These are phyloP conservation scores for Fusarium tuaranense DNA, from an alignment of 2,329 filamentous ascomycete genomes.

Conservation along the genomic window DNA sequence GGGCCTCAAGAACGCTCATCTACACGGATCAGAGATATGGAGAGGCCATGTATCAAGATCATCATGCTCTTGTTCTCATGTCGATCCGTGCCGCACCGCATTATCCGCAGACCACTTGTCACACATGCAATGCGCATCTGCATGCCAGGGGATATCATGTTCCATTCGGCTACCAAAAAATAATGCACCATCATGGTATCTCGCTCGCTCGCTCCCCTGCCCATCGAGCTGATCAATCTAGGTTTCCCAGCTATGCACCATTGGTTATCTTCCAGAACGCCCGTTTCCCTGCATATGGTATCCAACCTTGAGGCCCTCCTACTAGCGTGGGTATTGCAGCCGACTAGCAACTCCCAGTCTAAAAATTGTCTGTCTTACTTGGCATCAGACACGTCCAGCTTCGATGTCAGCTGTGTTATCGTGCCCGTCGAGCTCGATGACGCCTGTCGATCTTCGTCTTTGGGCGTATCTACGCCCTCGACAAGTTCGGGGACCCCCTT, in stretches of 20 bases:
- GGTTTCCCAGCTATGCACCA: not conserved
- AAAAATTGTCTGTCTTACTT: not conserved
- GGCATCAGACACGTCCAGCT: conserved; percentile 33
- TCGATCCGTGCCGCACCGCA: not conserved
- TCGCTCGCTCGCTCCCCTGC: conserved; percentile 3
- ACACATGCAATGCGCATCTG: not conserved
- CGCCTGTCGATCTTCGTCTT: conserved; percentile 13
- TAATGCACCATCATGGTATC: conserved; percentile 7
- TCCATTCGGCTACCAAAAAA: not conserved
- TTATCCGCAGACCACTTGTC: not conserved
- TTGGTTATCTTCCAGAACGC: conserved; percentile 12
- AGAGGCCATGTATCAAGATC: not conserved
- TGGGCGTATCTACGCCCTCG: conserved; percentile 41
- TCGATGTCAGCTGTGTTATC: conserved; percentile 40
- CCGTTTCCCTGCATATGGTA: conserved; percentile 2
- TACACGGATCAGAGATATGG: not conserved
- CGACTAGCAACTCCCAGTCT: not conserved
- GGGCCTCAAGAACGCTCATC: not conserved
- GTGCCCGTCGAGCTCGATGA: conserved; percentile 26
- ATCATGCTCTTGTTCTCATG: not conserved
- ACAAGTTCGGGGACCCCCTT: conserved; percentile 50
- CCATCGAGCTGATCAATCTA: conserved; percentile 11
- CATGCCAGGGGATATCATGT: not conserved
- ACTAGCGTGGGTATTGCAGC: not conserved
- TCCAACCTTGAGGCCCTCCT: not conserved